Evolutionary conservation across 495 filamentous ascomycete genomes (phyloP), one percentile per base, ranked within the genome.

Genomic region (Aspergillus incahuasiensis): DNA sequence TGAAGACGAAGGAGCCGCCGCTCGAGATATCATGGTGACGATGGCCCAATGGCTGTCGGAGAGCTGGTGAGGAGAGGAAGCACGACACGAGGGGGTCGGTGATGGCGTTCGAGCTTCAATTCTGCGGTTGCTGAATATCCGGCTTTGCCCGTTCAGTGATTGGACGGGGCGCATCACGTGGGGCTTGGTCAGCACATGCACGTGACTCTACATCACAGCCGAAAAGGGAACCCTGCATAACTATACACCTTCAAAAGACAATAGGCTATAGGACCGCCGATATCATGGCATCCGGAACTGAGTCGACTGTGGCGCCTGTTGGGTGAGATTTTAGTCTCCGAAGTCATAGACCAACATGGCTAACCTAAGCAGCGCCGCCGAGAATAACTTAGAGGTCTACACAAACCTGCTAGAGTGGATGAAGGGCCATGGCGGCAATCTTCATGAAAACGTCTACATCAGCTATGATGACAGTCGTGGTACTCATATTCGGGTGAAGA

Each of bases 11-110:
- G 72, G 75, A 74, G 74, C 74, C 68, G 69, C 70, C 69, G 74
- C 71, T 77, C 75, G 72, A 67, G 74, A 73, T 70, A 78, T 75
- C 75, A 78, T 78, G 63, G 60, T 76, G 72, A 68, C 57, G 65
- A 54, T 65, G 66, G 62, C 59, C 60, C 67, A 69, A 68, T 60
- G 57, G 55, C 57, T 68, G 60, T 51, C 58, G 47, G 41, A 32
- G 59, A 57, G 54, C 52, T 28, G 58, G 57, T 57, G 49, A 62
- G 57, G 63, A 61, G 57, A 59, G 64, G 63, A 63, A 59, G 64
- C 52, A 54, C 52, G 45, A 44, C 35, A 44, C 45, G 57, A 54
- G 52, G 48, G 42, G 52, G 35, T 40, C 48, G 55, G 52, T 51
- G 62, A 54, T 59, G 58, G 50, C 53, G 57, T 56, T 35, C 55